Conservation (phyloP, 1,284 basidiomycete species). For the Rhodotorula sp. region DNA sequence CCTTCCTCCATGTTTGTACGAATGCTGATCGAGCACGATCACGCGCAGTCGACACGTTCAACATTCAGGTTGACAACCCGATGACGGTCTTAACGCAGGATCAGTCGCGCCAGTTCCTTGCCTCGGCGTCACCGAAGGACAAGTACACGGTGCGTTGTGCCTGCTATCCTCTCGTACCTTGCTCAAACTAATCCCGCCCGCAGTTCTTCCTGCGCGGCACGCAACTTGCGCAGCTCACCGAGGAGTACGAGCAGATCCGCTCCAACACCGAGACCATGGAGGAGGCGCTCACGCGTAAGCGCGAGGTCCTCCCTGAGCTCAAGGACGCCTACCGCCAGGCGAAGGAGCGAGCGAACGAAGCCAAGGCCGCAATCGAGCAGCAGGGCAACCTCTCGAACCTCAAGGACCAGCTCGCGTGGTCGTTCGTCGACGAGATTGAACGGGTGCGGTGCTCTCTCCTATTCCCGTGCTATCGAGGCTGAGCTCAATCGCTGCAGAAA, state of each 20-base stretch:
- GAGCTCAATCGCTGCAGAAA: background rate
- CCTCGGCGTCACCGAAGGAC: slow-evolving; percentile 75
- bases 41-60: slow-evolving; percentile 71
- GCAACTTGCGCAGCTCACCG: slow-evolving; percentile 80
- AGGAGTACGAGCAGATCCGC: slow-evolving; percentile 78
- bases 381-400: slow-evolving; percentile 67
- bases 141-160: slow-evolving; percentile 80
- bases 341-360: slow-evolving; percentile 66
- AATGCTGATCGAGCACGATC: background rate
- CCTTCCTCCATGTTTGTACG: background rate
- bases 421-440: slow-evolving; percentile 68
- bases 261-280: slow-evolving; percentile 61
- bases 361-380: slow-evolving; percentile 70
- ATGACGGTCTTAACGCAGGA: slow-evolving; percentile 53
- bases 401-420: slow-evolving; percentile 85
- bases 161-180: background rate
- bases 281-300: slow-evolving; percentile 49
- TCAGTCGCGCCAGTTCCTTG: slow-evolving; percentile 78
- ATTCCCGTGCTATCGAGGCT: background rate
- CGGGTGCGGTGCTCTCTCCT: slow-evolving; percentile 55
- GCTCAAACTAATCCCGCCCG: background rate
- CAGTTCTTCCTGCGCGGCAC: slow-evolving; percentile 95
- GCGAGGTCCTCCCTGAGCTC: slow-evolving; percentile 73
- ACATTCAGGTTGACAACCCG: slow-evolving; percentile 69
- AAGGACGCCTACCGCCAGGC: slow-evolving; percentile 64